Evolutionary conservation across 805 yeast genomes (phyloP).

Genomic region (Metahyphopichia silvanorum): DNA sequence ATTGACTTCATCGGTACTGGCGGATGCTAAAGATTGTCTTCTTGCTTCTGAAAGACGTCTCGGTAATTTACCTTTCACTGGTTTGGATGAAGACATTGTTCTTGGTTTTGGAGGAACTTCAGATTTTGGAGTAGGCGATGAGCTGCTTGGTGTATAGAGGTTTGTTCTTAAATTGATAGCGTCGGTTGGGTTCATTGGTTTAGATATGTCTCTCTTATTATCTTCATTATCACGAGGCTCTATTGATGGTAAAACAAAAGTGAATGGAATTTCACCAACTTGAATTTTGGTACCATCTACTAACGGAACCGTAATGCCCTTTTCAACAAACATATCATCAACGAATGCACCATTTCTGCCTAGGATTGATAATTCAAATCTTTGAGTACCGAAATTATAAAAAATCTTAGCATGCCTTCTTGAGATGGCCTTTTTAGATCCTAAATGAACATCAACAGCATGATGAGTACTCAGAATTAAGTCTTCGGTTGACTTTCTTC

Average conservation of each 20-base stretch:
- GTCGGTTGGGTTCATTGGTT: constrained; percentile 57
- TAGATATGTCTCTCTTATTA: constrained; percentile 14
- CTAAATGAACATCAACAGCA: constrained; percentile 88
- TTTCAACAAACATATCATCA: constrained; percentile 83
- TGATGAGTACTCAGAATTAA: constrained; percentile 62
- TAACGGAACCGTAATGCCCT: constrained; percentile 88
- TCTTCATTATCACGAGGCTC: constrained; percentile 37
- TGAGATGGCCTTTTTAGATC: constrained; percentile 89
- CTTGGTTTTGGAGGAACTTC: constrained; percentile 3
- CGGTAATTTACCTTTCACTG: constrained; percentile 14
- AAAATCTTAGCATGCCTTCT: constrained; percentile 93
- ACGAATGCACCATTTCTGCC: constrained; percentile 98
- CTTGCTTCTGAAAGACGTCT: constrained; percentile 35
- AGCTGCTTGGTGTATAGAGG: constrained; percentile 31
- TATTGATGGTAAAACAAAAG: constrained; percentile 77
- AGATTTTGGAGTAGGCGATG: constrained; percentile 15
- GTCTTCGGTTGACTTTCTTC: constrained; percentile 65
- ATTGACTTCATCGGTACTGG: constrained; percentile 37
- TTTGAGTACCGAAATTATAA: constrained; percentile 93
- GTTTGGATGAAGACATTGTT: constrained; percentile 9
- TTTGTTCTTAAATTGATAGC: constrained; percentile 56
- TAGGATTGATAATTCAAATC: constrained; percentile 86
- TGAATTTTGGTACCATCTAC: constrained; percentile 81
- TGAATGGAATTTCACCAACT: constrained; percentile 88
- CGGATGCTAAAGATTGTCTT: constrained; percentile 35